These are phyloP conservation scores for Groenewaldozyma sp. DNA, from an alignment of 1,139 yeast genomes.

Conservation along the genomic window DNA sequence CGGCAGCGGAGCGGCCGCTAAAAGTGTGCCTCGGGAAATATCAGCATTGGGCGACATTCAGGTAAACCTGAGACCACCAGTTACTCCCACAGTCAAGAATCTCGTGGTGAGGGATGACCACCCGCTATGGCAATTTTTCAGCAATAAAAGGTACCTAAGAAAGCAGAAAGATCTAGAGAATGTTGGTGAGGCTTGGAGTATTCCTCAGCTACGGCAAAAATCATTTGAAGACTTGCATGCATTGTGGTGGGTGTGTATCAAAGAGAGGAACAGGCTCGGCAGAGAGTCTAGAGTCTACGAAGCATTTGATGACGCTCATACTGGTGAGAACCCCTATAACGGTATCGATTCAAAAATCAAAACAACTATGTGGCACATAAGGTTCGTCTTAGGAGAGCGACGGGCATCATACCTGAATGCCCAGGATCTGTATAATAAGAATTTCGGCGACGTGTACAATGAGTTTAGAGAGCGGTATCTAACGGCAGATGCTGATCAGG, in stretches of 20 bases:
- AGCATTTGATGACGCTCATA: constrained; percentile 31
- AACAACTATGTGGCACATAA: constrained; percentile 63
- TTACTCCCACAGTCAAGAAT: constrained; percentile 70
- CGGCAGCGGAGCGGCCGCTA: neutral
- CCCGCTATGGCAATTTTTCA: constrained; percentile 93
- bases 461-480: constrained; percentile 55
- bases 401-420: constrained; percentile 63
- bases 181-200: constrained; percentile 73
- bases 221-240: constrained; percentile 86
- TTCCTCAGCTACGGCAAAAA: constrained; percentile 83
- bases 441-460: constrained; percentile 41
- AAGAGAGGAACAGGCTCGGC: constrained; percentile 70
- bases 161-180: constrained; percentile 47
- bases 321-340: constrained; percentile 33
- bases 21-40: constrained; percentile 6
- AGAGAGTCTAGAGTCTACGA: constrained; percentile 54
- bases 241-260: constrained; percentile 80
- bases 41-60: neutral
- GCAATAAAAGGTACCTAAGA: constrained; percentile 49
- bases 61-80: constrained; percentile 65
- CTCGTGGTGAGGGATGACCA: constrained; percentile 73
- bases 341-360: constrained; percentile 38
- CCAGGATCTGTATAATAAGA: constrained; percentile 37
- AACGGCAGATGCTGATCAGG: constrained; percentile 47
- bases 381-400: constrained; percentile 82